Conservation (phyloP, 139 green algal species). For the Picochlorum sp. region DNA sequence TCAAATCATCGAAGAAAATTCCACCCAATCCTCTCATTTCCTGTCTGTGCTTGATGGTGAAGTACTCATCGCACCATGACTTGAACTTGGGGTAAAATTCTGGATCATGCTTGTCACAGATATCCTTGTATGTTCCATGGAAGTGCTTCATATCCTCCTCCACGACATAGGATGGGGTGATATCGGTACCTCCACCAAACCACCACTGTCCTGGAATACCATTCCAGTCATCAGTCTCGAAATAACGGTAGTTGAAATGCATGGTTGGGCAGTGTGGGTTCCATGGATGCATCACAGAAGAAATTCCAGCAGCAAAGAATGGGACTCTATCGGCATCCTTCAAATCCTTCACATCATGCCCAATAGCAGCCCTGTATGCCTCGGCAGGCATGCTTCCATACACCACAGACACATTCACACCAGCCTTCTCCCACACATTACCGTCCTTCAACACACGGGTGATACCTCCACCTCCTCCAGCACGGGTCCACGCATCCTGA, state of each 20-base stretch:
- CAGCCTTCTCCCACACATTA: slow-evolving; percentile 86
- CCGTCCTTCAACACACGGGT: slow-evolving; percentile 80
- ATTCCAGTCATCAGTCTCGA: slow-evolving; percentile 94
- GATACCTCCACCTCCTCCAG: slow-evolving; percentile 89
- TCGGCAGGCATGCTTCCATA: slow-evolving; percentile 96
- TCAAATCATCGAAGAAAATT: slow-evolving; percentile 99
- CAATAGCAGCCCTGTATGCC: slow-evolving; percentile 87
- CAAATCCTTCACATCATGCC: slow-evolving; percentile 25
- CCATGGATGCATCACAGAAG: slow-evolving; percentile 92
- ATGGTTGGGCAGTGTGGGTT: slow-evolving; percentile 96
- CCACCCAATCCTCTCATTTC: slow-evolving; percentile 83
- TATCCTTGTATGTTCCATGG: slow-evolving; percentile 85
- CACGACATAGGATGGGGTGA: slow-evolving; percentile 91
- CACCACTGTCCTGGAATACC: slow-evolving; percentile 92
- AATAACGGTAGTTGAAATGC: slow-evolving; percentile 99
- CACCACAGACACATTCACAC: slow-evolving; percentile 64
- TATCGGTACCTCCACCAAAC: slow-evolving; percentile 98
- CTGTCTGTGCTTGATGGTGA: slow-evolving; percentile 88
- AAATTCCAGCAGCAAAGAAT: slow-evolving; percentile 97
- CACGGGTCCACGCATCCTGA: slow-evolving; percentile 87
- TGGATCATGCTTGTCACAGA: slow-evolving; percentile 93
- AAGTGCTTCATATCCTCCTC: slow-evolving; percentile 97
- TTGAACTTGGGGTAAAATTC: slow-evolving; percentile 90
- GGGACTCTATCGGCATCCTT: slow-evolving; percentile 64
- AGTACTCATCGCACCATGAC: slow-evolving; percentile 96